Conservation (phyloP, 2,329 filamentous ascomycete genomes). For the Grosmannia serpens region DNA sequence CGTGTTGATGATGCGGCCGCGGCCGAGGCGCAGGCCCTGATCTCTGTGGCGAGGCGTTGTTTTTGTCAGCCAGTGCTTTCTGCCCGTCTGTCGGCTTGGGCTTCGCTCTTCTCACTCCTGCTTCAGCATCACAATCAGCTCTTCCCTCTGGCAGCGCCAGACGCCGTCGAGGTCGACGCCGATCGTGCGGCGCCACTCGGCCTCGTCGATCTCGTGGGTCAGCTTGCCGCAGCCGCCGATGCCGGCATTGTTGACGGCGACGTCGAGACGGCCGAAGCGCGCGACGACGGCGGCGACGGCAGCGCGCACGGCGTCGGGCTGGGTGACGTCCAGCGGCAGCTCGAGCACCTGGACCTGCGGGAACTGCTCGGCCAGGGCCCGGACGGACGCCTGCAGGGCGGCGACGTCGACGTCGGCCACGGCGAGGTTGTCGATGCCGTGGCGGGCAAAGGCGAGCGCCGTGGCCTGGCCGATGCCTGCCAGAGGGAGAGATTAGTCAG, state of each 20-base stretch:
- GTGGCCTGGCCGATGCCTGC: conserved; percentile 37
- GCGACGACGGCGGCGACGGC: conserved; percentile 28
- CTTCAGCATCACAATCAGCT: conserved; percentile 37
- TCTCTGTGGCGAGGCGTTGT: conserved; percentile 10
- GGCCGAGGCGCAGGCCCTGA: conserved; percentile 23
- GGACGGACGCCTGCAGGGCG: conserved; percentile 19
- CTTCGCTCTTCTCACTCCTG: conserved; percentile 27
- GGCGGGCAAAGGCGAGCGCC: conserved; percentile 32
- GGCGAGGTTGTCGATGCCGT: conserved; percentile 34
- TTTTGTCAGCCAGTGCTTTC: no score
- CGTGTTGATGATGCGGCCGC: conserved; percentile 43
- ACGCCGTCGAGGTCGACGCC: conserved; percentile 44
- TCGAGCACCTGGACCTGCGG: conserved; percentile 22
- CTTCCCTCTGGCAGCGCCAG: conserved; percentile 43
- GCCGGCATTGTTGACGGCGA: conserved; percentile 45
- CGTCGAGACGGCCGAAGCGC: conserved; percentile 41
- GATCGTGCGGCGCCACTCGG: conserved; percentile 38
- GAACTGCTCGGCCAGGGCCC: conserved; percentile 23
- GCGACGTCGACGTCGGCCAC: conserved; percentile 32
- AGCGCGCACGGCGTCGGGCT: conserved; percentile 28
- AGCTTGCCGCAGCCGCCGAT: conserved; percentile 28
- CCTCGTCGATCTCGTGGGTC: conserved; percentile 33
- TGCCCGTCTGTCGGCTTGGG: neutral
- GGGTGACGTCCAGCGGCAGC: conserved; percentile 33
- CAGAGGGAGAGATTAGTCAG: neutral